Base-by-base conservation (phyloP, 148 eudicot genomes). In the Suaeda aralocaspica region DNA sequence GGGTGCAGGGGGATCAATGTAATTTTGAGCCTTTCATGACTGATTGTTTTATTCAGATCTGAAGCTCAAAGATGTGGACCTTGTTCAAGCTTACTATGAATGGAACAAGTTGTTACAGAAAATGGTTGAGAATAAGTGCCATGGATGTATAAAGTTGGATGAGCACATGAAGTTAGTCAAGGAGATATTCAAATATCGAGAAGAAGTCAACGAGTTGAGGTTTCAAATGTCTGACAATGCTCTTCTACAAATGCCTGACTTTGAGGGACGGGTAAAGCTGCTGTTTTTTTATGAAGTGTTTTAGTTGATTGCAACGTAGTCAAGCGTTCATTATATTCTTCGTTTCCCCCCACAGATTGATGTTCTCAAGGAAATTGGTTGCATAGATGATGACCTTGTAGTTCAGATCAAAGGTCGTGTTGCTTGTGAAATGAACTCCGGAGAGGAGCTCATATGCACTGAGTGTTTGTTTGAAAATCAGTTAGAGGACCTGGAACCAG, bases 401-500 rank as follows among this genome's bases (percentile, higher is more conserved):
- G 97, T 94, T 80, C 97, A 94, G 86, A 87, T 94, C 29, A 94
- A 94, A 79, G 99, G 99, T 21, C 96, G 99, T 64, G 97, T 94
- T 78, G 99, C 99, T 70, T 94, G 99, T 81, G 99, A 94, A 85
- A 94, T 94, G 99, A 94, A 94, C 76, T 94, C 97, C 63, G 99
- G 97, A 70, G 99, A 94, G 82, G 99, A 94, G 82, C 77, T 94
- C 77, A 94, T 94, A 80, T 89, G 93, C 84, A 85, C 99, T 0
- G 99, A 94, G 73, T 94, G 97, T 77, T 86, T 94, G 86, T 94
- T 94, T 84, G 99, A 94, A 78, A 94, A 91, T 75, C 99, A 91
- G 72, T 74, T 94, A 81, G 95, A 88, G 73, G 92, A 84, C 53
- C 84, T 94, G 63, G 99, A 94, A 81, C 96, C 99, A 75, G 99